Percentiles rank a stretch among this genome's conserved stretches.
These are phyloP conservation scores for Nothophaeocryptopus gaeumannii DNA, from an alignment of 2,329 filamentous ascomycete genomes.

Conservation along the genomic window DNA sequence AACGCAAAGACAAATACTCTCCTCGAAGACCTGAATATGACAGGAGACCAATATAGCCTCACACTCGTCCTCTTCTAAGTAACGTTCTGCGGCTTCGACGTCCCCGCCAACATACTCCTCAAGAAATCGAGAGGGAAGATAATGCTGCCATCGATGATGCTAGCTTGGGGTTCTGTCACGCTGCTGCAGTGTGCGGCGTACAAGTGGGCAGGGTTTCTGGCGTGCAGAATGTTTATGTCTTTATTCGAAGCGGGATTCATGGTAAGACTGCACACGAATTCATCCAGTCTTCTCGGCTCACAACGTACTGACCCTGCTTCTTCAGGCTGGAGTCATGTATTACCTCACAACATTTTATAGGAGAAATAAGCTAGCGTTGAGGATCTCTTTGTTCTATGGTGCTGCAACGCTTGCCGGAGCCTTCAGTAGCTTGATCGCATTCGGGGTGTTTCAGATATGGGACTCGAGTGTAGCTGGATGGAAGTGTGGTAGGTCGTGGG, in stretches of 20 bases:
- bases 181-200: conserved; percentile 1
- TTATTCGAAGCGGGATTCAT: not conserved
- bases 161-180: not conserved
- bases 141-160: conserved; percentile 1
- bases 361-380: not conserved
- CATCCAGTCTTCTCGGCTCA: too few relatives aligned
- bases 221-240: not conserved
- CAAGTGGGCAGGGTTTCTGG: not conserved
- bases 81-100: conserved; percentile 6
- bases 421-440: not conserved
- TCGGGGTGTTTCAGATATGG: not conserved
- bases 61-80: conserved; percentile 39
- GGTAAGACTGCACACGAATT: not conserved
- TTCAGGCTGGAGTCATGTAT: not conserved
- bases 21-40: conserved; percentile 30
- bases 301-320: too few relatives aligned
- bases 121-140: not conserved
- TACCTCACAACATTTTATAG: conserved; percentile 1
- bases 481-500: not conserved
- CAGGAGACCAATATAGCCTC: conserved; percentile 37
- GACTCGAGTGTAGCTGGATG: not conserved
- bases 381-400: not conserved
- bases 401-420: not conserved
- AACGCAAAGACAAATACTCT: conserved; percentile 18
- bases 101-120: not conserved